Evolutionary conservation across 371 early-diverging fungal species (phyloP).

Genomic region (Dichotomocladium elegans): DNA sequence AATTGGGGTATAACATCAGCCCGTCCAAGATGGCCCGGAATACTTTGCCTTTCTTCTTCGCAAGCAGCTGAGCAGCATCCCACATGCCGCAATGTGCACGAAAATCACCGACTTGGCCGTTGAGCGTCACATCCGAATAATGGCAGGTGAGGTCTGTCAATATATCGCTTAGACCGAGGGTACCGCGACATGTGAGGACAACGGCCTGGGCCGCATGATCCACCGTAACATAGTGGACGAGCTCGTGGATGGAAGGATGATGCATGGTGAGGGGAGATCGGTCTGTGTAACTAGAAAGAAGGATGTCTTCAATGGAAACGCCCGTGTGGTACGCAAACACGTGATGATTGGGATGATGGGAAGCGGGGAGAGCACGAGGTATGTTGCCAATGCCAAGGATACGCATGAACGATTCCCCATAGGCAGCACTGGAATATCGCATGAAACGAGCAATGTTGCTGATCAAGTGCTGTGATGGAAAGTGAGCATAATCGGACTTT

Average conservation of each 20-base stretch:
- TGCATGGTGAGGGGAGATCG: conserved; percentile 21
- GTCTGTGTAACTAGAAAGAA: conserved; percentile 62
- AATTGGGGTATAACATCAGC: conserved; percentile 58
- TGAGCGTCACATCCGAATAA: conserved; percentile 63
- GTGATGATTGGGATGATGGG: conserved; percentile 63
- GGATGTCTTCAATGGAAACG: conserved; percentile 59
- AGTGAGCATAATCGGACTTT: conserved; percentile 33
- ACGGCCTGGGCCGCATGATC: conserved; percentile 75
- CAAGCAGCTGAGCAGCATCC: conserved; percentile 66
- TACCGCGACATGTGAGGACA: conserved; percentile 88
- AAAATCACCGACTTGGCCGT: conserved; percentile 28
- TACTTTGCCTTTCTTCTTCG: conserved; percentile 61
- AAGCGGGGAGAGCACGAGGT: conserved; percentile 41
- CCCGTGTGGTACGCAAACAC: conserved; percentile 70
- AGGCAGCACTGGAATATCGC: conserved; percentile 74
- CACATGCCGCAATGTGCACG: conserved; percentile 78
- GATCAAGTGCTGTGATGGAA: conserved; percentile 64
- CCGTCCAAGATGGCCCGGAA: conserved; percentile 64
- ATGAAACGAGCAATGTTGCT: conserved; percentile 73
- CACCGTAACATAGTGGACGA: conserved; percentile 81
- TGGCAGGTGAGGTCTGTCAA: conserved; percentile 84
- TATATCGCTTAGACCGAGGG: conserved; percentile 82
- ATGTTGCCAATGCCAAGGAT: conserved; percentile 74
- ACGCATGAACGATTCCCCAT: conserved; percentile 82
- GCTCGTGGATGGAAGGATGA: conserved; percentile 64